phyloP scores from a whole-genome alignment of 2,329 filamentous ascomycete genomes.

The Chaetomium sp. region DNA sequence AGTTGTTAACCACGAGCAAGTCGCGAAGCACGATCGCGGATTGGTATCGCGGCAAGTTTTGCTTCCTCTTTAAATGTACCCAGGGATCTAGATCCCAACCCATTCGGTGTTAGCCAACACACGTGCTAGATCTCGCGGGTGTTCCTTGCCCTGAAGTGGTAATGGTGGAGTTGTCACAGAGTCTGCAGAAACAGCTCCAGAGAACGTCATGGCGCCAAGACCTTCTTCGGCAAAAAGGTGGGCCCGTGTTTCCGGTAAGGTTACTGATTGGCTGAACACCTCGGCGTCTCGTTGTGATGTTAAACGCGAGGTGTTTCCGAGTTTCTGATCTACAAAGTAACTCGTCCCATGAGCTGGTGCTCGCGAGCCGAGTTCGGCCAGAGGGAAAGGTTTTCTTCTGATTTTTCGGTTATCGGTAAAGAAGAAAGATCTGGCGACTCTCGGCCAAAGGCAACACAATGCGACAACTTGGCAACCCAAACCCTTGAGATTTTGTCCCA shows the following conservation, averaged over 20 bases:
- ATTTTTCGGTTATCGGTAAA: too few relatives aligned
- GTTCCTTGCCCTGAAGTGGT: too few relatives aligned
- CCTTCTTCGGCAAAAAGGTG: neutral
- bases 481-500: too few relatives aligned
- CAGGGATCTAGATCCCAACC: neutral
- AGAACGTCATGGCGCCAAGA: conserved; percentile 11
- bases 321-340: neutral
- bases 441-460: too few relatives aligned
- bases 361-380: conserved; percentile 5
- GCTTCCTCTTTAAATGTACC: neutral
- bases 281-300: conserved; percentile 15
- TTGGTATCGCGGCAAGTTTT: neutral
- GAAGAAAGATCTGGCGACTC: too few relatives aligned
- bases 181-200: neutral
- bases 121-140: neutral
- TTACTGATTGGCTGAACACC: conserved; percentile 9
- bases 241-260: neutral
- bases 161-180: too few relatives aligned
- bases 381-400: too few relatives aligned
- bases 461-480: too few relatives aligned
- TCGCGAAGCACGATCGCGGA: conserved; percentile 7
- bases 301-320: conserved; percentile 14
- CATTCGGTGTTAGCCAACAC: conserved; percentile 9
- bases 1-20: conserved; percentile 11
- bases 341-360: neutral